phyloP scores from a whole-genome alignment of 2,329 filamentous ascomycete genomes.

The Fusarium foetens region DNA sequence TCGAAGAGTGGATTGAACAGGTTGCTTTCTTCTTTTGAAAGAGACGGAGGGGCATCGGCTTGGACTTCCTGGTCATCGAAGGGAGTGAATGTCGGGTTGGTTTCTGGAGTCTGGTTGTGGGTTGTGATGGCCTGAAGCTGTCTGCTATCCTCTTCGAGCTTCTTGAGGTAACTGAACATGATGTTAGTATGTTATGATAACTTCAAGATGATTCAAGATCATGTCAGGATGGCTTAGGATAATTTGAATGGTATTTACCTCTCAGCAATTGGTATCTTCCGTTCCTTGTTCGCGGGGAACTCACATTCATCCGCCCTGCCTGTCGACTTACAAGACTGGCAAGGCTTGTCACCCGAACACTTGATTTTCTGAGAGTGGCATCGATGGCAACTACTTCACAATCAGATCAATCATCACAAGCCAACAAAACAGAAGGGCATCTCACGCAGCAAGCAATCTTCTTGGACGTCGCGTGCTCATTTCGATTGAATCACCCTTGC shows the following conservation, averaged over 20 bases:
- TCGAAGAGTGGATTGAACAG: conserved; percentile 46
- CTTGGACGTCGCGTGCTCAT: conserved; percentile 39
- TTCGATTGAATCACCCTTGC: background rate
- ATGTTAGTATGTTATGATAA: background rate
- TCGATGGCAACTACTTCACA: conserved; percentile 48
- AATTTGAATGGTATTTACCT: conserved; percentile 3
- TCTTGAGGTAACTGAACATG: conserved; percentile 25
- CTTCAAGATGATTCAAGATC: rapidly evolving
- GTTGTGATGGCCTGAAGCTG: background rate
- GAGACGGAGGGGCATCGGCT: conserved; percentile 23
- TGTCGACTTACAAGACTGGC: conserved; percentile 52
- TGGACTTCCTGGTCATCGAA: conserved; percentile 28
- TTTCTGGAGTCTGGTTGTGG: conserved; percentile 31
- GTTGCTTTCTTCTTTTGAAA: conserved; percentile 44
- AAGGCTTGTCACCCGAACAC: conserved; percentile 57
- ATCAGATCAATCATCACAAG: conserved; percentile 5
- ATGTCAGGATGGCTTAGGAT: background rate
- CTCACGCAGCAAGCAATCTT: conserved; percentile 44
- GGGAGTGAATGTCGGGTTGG: conserved; percentile 15
- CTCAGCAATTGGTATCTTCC: conserved; percentile 49
- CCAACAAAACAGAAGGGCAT: background rate
- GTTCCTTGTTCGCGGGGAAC: conserved; percentile 54
- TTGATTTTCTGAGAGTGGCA: conserved; percentile 59
- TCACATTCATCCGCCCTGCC: conserved; percentile 51
- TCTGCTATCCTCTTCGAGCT: conserved; percentile 28